These are phyloP conservation scores for Pythium myriotylum DNA, from an alignment of 352 stramenopile species.

Conservation along the genomic window DNA sequence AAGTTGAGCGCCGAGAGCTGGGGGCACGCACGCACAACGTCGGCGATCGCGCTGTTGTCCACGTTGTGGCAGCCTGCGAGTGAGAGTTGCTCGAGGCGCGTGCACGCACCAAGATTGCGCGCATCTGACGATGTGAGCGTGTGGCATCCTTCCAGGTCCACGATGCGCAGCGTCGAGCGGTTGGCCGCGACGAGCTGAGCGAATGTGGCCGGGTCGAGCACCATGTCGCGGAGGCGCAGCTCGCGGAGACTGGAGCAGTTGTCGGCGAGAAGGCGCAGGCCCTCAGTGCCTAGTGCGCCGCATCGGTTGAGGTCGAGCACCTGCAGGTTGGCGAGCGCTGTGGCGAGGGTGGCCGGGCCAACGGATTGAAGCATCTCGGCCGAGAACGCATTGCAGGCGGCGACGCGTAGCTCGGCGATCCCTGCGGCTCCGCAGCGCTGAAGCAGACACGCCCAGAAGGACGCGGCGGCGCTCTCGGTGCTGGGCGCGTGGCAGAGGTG, in stretches of 20 bases:
- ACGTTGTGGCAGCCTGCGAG: slow-evolving; percentile 82
- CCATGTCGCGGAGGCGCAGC: slow-evolving; percentile 73
- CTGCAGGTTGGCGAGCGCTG: slow-evolving; percentile 42
- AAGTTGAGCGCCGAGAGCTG: slow-evolving; percentile 65
- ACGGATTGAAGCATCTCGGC: slow-evolving; percentile 33
- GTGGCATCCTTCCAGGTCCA: slow-evolving; percentile 82
- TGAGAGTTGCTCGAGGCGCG: slow-evolving; percentile 57
- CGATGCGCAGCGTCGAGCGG: slow-evolving; percentile 46
- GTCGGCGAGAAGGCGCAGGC: slow-evolving; percentile 34
- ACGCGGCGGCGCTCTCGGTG: slow-evolving; percentile 33
- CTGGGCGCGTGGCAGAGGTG: slow-evolving; percentile 52
- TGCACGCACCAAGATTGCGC: slow-evolving; percentile 42
- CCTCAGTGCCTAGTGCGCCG: slow-evolving; percentile 41
- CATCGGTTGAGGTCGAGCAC: slow-evolving; percentile 72
- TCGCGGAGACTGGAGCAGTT: slow-evolving; percentile 56
- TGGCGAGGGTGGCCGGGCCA: slow-evolving; percentile 20
- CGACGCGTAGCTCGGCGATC: slow-evolving; percentile 58
- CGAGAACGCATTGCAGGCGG: slow-evolving; percentile 53
- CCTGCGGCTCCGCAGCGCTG: slow-evolving; percentile 27
- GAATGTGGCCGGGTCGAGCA: slow-evolving; percentile 55
- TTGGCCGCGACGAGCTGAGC: slow-evolving; percentile 53
- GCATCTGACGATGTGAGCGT: slow-evolving; percentile 61
- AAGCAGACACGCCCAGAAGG: slow-evolving; percentile 69
- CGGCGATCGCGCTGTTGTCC: slow-evolving; percentile 64
- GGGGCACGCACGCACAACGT: slow-evolving; percentile 50